These are phyloP conservation scores for Rhizopus delemar DNA, from an alignment of 371 early-diverging fungal genomes.

Conservation along the genomic window DNA sequence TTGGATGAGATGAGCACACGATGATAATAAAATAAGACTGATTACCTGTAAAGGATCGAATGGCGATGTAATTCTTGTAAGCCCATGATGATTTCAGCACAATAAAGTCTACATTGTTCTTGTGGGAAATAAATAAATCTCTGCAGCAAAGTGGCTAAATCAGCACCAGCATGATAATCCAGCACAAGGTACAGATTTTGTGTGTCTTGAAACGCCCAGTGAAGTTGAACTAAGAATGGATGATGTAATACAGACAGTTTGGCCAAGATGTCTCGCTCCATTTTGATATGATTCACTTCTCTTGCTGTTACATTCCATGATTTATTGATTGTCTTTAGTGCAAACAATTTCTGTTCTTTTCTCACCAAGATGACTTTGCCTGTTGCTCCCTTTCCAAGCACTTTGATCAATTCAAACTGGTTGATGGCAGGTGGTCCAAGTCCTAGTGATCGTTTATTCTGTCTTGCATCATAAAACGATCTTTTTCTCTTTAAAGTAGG, in stretches of 20 bases:
- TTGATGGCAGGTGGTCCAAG: conserved; percentile 18
- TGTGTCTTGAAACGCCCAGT: conserved; percentile 90
- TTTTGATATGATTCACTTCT: conserved; percentile 75
- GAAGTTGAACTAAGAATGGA: conserved; percentile 92
- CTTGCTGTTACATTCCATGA: conserved; percentile 81
- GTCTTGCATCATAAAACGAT: conserved; percentile 6
- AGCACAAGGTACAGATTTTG: conserved; percentile 91
- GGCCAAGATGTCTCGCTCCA: conserved; percentile 51
- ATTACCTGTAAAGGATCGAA: conserved; percentile 72
- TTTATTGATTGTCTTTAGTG: conserved; percentile 96
- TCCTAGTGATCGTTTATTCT: neutral
- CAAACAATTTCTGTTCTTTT: conserved; percentile 77
- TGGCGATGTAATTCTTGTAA: conserved; percentile 77
- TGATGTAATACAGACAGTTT: conserved; percentile 57
- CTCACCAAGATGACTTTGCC: conserved; percentile 81
- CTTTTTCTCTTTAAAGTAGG: conserved; percentile 9
- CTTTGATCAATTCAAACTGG: conserved; percentile 56
- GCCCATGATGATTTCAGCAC: conserved; percentile 78
- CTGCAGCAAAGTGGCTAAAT: conserved; percentile 64
- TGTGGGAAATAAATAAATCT: conserved; percentile 34
- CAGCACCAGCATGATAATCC: conserved; percentile 79
- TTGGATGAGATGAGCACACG: conserved; percentile 11
- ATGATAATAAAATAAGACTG: neutral
- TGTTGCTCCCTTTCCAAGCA: conserved; percentile 62
- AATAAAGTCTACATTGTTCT: conserved; percentile 64